These are phyloP conservation scores for Gossypioides kirkii DNA, from an alignment of 345 rosid genomes.

Conservation along the genomic window DNA sequence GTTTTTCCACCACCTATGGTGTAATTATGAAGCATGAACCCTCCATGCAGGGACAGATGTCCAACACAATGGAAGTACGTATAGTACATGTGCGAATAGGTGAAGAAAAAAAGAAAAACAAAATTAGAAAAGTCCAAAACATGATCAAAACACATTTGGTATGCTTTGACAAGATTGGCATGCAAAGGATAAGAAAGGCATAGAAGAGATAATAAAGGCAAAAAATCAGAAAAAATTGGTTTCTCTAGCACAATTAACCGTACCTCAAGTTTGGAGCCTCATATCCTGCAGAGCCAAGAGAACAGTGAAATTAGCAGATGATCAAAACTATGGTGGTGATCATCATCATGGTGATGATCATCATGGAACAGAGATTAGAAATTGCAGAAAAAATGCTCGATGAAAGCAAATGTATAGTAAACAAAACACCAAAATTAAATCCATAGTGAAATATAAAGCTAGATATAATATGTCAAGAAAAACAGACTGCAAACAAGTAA, in stretches of 20 bases:
- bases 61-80: neutral
- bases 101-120: neutral
- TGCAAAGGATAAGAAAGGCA: neutral
- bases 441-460: neutral
- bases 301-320: slow-evolving; percentile 17
- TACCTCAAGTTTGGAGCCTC: slow-evolving; percentile 86
- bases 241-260: neutral
- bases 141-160: neutral
- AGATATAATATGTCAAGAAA: neutral
- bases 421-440: neutral
- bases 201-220: neutral
- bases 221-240: neutral
- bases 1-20: too few relatives aligned
- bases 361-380: neutral
- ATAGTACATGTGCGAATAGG: neutral
- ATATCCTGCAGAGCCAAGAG: slow-evolving; percentile 46
- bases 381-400: neutral
- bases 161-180: neutral
- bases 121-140: neutral
- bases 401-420: neutral
- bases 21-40: neutral
- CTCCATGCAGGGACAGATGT: neutral
- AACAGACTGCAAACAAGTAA: too few relatives aligned
- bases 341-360: neutral
- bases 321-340: neutral